These are phyloP conservation scores for Lasiodiplodia sp. DNA, from an alignment of 2,329 filamentous ascomycete species.

Conservation along the genomic window DNA sequence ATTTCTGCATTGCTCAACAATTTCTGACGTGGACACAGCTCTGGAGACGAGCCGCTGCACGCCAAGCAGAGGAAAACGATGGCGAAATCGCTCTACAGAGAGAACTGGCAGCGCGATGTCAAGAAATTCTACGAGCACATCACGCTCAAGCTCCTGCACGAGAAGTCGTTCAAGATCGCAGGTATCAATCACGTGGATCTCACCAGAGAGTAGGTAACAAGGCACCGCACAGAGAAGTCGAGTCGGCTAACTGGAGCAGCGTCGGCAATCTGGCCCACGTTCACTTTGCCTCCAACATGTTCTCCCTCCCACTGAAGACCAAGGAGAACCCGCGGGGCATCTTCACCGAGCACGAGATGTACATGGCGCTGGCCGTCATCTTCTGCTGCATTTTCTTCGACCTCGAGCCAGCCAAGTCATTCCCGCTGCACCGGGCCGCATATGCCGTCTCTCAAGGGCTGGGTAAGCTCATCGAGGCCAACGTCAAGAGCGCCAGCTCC, in stretches of 20 bases:
- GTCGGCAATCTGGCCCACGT: conserved; percentile 62
- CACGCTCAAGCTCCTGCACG: conserved; percentile 65
- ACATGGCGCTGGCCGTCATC: conserved; percentile 68
- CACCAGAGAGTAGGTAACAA: conserved; percentile 56
- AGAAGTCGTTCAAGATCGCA: conserved; percentile 69
- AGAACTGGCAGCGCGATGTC: conserved; percentile 68
- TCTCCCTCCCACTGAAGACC: conserved; percentile 64
- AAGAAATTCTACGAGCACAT: conserved; percentile 72
- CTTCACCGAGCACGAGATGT: conserved; percentile 65
- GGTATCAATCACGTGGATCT: conserved; percentile 70
- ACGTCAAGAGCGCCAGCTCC: conserved; percentile 67
- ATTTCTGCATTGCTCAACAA: not conserved
- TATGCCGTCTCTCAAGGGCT: conserved; percentile 66
- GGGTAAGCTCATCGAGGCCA: conserved; percentile 67
- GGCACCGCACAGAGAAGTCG: not conserved
- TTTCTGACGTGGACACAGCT: conserved; percentile 19
- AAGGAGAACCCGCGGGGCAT: conserved; percentile 58
- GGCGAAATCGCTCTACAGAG: conserved; percentile 63
- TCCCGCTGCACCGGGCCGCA: conserved; percentile 66
- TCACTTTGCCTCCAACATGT: conserved; percentile 63
- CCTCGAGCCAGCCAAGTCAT: conserved; percentile 71
- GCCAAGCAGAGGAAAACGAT: conserved; percentile 42
- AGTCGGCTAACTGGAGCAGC: conserved; percentile 28
- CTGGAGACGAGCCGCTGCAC: conserved; percentile 40
- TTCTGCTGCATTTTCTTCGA: conserved; percentile 72